Evolutionary conservation across 306 rosid species (phyloP).

Genomic region (Lablab purpureus): DNA sequence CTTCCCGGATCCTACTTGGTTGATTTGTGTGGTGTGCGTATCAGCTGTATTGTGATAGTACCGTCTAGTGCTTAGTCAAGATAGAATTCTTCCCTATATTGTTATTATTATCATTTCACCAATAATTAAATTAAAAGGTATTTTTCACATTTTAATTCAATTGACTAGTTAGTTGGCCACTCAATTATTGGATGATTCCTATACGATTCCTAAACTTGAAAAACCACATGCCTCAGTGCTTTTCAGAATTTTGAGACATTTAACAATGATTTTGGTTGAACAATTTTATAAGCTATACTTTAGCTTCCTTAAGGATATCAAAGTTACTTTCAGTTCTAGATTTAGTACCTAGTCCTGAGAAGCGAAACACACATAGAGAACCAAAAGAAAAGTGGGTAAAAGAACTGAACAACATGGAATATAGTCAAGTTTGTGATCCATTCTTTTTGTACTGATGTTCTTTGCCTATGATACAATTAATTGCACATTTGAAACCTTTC

Average conservation of each 20-base stretch:
- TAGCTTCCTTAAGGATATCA: not conserved
- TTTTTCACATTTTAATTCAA: conserved; percentile 4
- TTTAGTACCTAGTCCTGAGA: not conserved
- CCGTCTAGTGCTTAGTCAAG: not conserved
- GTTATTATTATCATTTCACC: not conserved
- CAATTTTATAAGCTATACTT: not conserved
- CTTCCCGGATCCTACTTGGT: not conserved
- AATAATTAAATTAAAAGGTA: not conserved
- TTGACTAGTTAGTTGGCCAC: not conserved
- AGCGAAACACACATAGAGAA: not conserved
- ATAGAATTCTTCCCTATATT: not conserved
- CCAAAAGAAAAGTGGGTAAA: not conserved
- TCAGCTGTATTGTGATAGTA: not conserved
- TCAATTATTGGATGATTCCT: not conserved
- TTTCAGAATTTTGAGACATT: not conserved
- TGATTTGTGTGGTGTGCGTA: not conserved
- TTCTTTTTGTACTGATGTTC: not conserved
- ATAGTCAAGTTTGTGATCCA: not conserved
- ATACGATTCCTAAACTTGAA: not conserved
- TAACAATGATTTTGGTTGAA: not conserved
- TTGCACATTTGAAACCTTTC: not conserved
- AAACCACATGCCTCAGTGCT: not conserved
- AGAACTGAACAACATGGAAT: not conserved
- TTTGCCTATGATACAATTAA: not conserved
- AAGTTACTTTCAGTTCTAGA: not conserved